Percentiles rank a stretch among this genome's conserved stretches.
phyloP scores from a whole-genome alignment of 352 stramenopile species.

The Lagenidium giganteum region DNA sequence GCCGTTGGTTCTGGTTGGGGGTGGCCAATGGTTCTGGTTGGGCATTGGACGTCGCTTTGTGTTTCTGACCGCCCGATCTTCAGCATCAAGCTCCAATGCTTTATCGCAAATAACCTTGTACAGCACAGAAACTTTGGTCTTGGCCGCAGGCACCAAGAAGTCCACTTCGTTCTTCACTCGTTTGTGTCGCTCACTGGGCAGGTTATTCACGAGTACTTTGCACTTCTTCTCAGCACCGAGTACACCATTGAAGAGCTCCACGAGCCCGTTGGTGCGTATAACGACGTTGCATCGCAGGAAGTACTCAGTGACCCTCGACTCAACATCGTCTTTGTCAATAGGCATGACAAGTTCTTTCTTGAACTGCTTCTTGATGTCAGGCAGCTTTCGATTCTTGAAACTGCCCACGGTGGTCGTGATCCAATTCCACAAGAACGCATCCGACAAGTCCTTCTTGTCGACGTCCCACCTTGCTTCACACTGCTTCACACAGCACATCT shows the following conservation, averaged over 20 bases:
- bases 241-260: constrained; percentile 4
- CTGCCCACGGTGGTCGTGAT: constrained; percentile 4
- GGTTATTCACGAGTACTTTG: constrained; percentile 1
- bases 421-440: constrained; percentile 3
- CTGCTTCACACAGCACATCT: constrained; percentile 4
- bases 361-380: constrained; percentile 3
- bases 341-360: constrained; percentile 1
- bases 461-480: background rate
- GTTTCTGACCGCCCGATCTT: background rate
- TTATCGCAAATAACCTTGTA: constrained; percentile 3
- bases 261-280: constrained; percentile 2
- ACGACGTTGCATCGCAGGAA: constrained; percentile 3
- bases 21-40: too few species aligned
- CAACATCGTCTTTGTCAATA: constrained; percentile 1
- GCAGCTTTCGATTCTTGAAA: constrained; percentile 7
- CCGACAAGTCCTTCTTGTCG: constrained; percentile 1
- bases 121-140: constrained; percentile 4
- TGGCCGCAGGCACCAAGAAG: background rate
- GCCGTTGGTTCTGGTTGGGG: too few species aligned
- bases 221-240: constrained; percentile 3
- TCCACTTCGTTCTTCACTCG: constrained; percentile 4
- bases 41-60: too few species aligned
- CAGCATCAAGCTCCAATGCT: constrained; percentile 2
- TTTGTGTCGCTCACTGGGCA: constrained; percentile 1
- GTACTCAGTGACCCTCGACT: constrained; percentile 2